These are phyloP conservation scores for Suillus discolor DNA, from an alignment of 768 basidiomycete genomes.

Conservation along the genomic window DNA sequence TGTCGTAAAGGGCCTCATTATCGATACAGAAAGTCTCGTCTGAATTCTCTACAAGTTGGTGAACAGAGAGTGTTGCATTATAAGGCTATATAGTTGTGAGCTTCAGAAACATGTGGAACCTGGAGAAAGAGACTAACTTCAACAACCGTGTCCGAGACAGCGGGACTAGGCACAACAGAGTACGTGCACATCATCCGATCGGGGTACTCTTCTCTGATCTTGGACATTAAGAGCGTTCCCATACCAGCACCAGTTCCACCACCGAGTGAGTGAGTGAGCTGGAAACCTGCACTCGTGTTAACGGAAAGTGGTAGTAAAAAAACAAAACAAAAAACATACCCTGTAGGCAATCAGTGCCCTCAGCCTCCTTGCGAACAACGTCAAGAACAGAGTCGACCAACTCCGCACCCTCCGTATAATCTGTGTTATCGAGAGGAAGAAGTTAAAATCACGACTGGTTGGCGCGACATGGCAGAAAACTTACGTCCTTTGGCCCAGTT, in stretches of 20 bases:
- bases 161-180: slow-evolving; percentile 96
- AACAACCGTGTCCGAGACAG: slow-evolving; percentile 98
- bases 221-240: slow-evolving; percentile 98
- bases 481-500: slow-evolving; percentile 99
- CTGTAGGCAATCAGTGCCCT: slow-evolving; percentile 95
- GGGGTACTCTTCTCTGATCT: slow-evolving; percentile 98
- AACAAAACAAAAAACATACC: slow-evolving; percentile 52
- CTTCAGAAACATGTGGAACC: neutral
- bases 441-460: neutral
- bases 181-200: slow-evolving; percentile 99
- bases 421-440: slow-evolving; percentile 12
- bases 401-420: slow-evolving; percentile 97
- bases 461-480: slow-evolving; percentile 34
- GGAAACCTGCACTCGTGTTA: slow-evolving; percentile 69
- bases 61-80: slow-evolving; percentile 97
- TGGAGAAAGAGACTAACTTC: slow-evolving; percentile 53
- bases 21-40: slow-evolving; percentile 99
- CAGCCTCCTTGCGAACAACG: slow-evolving; percentile 98
- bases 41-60: slow-evolving; percentile 99
- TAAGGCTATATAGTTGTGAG: slow-evolving; percentile 66
- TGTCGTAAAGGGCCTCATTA: slow-evolving; percentile 99
- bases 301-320: slow-evolving; percentile 5
- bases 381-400: slow-evolving; percentile 97
- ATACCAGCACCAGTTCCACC: slow-evolving; percentile 99
- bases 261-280: slow-evolving; percentile 97